Evolutionary conservation across 2,329 filamentous ascomycete genomes (phyloP), one percentile per base, ranked within the genome.

Genomic region (Tolypocladium endophyticum): DNA sequence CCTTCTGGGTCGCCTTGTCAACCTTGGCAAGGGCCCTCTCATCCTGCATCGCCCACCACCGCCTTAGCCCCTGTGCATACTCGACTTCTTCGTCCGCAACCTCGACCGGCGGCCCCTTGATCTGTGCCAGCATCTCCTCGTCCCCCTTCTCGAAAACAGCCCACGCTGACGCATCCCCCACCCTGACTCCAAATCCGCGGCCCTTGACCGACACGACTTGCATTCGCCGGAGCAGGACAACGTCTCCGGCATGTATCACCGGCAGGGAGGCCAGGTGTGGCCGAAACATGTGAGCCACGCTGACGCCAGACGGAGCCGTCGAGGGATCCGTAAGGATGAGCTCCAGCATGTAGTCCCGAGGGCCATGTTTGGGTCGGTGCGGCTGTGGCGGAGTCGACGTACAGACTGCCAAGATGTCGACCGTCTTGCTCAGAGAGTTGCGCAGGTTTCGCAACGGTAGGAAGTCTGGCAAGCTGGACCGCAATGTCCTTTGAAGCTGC

Each of bases 41-140:
- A 63, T 83, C 82, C 57, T 86, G 69, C 53, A 75, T 67, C 33
- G 67, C 66, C 68, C 78, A 83, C 77, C 80, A 83, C 55, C 73
- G 73, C 63, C 74, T 75, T 63, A 87, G 69, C 58, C 75, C 72
- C 54, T 67, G 68, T 58, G 81, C 77, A 64, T 84, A 80, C 35
- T 72, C 73, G 56, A 72, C 73, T 70, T 86, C 84, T 35, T 70
- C 72, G 18, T 76, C 72, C 35, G 74, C 74, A 61, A 81, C 76
- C 70, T 87, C 84, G 25, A 87, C 77, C 0, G 83, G 83, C 58
- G 83, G 81, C 0, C 84, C 84, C 61, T 78, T 80, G 58, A 87
- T 79, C 71, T 87, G 80, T 50, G 80, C 73, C 52, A 78, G 70
- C 66, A 69, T 67, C 59, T 73, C 69, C 58, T 69, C 67, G 54